Base-by-base conservation (phyloP, 805 yeast species). In the Nakazawaea laoshanensis region DNA sequence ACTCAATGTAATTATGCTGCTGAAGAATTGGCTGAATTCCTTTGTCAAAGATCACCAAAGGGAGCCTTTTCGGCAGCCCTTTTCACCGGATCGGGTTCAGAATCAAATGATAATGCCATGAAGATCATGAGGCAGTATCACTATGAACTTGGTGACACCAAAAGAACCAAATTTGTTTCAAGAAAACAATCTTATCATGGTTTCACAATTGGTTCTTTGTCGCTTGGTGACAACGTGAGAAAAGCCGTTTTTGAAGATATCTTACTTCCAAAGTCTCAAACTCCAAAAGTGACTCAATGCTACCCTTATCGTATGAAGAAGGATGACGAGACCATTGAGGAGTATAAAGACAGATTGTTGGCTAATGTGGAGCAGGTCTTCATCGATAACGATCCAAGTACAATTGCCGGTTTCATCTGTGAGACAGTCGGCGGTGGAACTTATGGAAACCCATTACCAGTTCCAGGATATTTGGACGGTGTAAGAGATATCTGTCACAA, bases 91-190 rank as follows among this genome's bases (percentile, higher is more conserved):
- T 72, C 84, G 2, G 94, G 94, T 33, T 67, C 87, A 14, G 89
- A 80, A 52, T 85, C 89, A 29, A 80, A 80, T 46, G 89, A 80
- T 49, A 85, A 84, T 21, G 87, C 87, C 4, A 53, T 80, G 47
- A 80, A 81, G 52, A 78, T 81, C 48, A 81, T 81, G 17, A 55
- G 58, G 42, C 72, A 67, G 46, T 66, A 66, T 43, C 61, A 54
- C 40, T 43, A 58, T 30, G 73, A 67, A 46, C 57, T 50, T 16
- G 65, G 66, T 22, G 63, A 62, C 36, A 48, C 57, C 7, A 50
- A 55, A 26, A 62, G 69, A 45, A 43, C 45, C 41, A 60, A 63
- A 37, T 55, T 61, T 34, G 65, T 68, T 34, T 52, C 66, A 9
- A 58, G 74, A 45, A 51, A 56, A 21, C 56, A 53, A 40, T 53